Conservation (phyloP, 2,329 filamentous ascomycete species). For the Diplodia sapinea region DNA sequence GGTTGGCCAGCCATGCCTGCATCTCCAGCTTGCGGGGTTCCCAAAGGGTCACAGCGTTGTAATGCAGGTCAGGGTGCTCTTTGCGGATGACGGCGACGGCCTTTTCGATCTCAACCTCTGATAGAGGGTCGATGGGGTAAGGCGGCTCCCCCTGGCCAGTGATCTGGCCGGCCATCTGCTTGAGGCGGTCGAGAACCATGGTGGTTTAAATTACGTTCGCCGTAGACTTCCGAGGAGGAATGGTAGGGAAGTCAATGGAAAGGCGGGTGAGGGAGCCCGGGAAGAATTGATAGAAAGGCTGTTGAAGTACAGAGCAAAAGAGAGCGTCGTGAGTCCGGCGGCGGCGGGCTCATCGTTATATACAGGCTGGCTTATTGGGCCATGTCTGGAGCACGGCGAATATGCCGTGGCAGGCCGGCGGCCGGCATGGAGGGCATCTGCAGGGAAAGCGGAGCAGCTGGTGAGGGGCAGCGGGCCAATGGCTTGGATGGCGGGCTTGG, state of each 20-base stretch:
- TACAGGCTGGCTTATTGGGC: constrained; percentile 4
- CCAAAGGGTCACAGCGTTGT: constrained; percentile 83
- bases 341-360: constrained; percentile 15
- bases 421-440: constrained; percentile 5
- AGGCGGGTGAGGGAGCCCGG: too few species aligned
- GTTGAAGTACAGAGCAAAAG: neutral
- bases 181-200: constrained; percentile 68
- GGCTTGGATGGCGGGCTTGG: constrained; percentile 6
- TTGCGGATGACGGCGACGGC: constrained; percentile 72
- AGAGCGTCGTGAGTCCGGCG: constrained; percentile 12
- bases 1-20: constrained; percentile 75
- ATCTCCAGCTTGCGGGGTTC: constrained; percentile 87
- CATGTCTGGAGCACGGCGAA: neutral
- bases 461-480: constrained; percentile 22
- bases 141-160: constrained; percentile 60
- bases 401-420: constrained; percentile 13
- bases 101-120: constrained; percentile 72
- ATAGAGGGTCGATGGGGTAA: constrained; percentile 81
- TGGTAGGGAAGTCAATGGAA: neutral
- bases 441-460: neutral
- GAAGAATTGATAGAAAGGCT: neutral
- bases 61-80: constrained; percentile 73
- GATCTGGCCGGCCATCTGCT: constrained; percentile 68
- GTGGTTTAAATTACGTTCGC: constrained; percentile 32
- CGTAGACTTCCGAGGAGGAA: neutral